Base-by-base conservation (phyloP, 2,329 filamentous ascomycete species). In the Verticillium longisporum region DNA sequence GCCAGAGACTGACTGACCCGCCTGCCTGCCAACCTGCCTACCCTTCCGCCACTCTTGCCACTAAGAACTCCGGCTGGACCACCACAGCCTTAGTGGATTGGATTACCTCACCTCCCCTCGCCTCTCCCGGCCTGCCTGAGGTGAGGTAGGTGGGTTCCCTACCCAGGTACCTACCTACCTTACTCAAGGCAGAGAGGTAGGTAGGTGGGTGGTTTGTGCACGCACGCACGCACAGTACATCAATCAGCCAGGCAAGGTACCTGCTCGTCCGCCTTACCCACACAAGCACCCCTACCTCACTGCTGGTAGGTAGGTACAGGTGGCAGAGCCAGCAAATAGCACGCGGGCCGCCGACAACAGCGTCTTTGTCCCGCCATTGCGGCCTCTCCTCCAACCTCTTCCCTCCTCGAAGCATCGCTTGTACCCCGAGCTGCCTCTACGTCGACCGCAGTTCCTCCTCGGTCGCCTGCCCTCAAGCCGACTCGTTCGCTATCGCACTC, bases 231-330 rank as follows among this genome's bases (percentile, higher is more conserved):
- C 34, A 36, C 34, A 36, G 7, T 50, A n/a, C 41, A 26, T 26
- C 26, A 26, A 26, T 26, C 26, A 26, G 26, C 26, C 26, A 26
- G 26, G 26, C 26, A 26, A 26, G 26, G 26, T 26, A 26, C 26
- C 26, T 26, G 26, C 26, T 4, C 26, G 26, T 26, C 26, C 26
- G 26, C 26, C 4, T 26, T 26, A 26, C 26, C 26, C 26, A 26
- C 26, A 50, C 41, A 50, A 41, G 37, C 15, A 41, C 37, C 13
- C 26, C 68, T 68, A 83, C 80, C 78, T 79, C 80, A 77, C 67
- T 83, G 73, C n/a, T n/a, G n/a, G n/a, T n/a, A n/a, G 13, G 15
- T 14, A 15, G 37, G 37, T 41, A 41, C 37, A 15, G 37, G 41
- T 50, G 41, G 41, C n/a, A 50, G n/a, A 50, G 41, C 15, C 38